Evolutionary conservation across 208 protist genomes (phyloP).

Genomic region (Crithidia brevicula): DNA sequence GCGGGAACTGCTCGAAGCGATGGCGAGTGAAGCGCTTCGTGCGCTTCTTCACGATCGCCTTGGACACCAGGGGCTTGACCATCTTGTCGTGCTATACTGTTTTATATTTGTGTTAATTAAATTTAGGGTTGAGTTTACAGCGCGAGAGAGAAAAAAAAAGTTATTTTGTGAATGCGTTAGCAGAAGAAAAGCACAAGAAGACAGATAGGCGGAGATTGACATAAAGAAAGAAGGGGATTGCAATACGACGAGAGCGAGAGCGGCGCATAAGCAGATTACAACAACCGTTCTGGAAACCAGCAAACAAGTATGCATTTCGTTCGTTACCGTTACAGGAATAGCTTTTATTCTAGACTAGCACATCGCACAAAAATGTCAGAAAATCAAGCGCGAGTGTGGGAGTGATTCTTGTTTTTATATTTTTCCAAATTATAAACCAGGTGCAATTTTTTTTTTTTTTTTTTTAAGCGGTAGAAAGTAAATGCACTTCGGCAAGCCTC

Average conservation of each 20-base stretch:
- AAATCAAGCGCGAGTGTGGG: too few relatives aligned
- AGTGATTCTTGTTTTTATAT: too few relatives aligned
- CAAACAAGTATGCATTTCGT: too few relatives aligned
- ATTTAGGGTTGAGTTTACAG: too few relatives aligned
- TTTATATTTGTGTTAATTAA: background rate
- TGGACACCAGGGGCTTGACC: constrained; percentile 93
- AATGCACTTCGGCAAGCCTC: too few relatives aligned
- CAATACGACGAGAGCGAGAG: constrained; percentile 1
- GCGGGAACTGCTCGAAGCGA: constrained; percentile 94
- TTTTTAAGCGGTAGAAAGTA: constrained; percentile 8
- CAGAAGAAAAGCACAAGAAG: constrained; percentile 20
- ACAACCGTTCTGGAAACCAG: background rate
- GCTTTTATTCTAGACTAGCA: too few relatives aligned
- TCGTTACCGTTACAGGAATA: too few relatives aligned
- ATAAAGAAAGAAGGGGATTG: background rate
- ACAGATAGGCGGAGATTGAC: background rate
- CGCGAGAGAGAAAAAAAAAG: too few relatives aligned
- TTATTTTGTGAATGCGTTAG: constrained; percentile 2
- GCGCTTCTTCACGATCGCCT: constrained; percentile 98
- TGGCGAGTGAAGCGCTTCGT: constrained; percentile 97
- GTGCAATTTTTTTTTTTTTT: constrained; percentile 25
- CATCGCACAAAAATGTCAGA: too few relatives aligned
- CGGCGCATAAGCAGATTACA: background rate
- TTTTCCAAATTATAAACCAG: background rate
- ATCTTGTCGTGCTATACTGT: constrained; percentile 58